A percentile compares a stretch with the other conserved stretches of the same genome.
phyloP scores from a whole-genome alignment of 768 basidiomycete species.

The Kwoniella dejecticola region DNA sequence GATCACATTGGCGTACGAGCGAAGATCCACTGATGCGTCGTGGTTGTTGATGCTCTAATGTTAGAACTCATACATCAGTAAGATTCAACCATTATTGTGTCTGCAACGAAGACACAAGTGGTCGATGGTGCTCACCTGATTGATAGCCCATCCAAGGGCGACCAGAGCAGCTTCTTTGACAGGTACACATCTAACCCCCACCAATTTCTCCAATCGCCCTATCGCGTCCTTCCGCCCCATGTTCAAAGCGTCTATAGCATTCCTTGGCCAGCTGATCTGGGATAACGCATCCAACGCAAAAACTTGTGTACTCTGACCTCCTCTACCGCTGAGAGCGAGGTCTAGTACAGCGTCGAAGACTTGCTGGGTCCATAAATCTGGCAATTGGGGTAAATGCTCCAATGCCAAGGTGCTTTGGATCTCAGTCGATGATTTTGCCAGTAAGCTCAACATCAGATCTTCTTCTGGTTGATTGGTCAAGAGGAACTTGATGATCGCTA shows the following conservation, averaged over 20 bases:
- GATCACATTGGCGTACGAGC: not conserved
- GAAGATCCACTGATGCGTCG: not conserved
- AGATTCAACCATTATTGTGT: not conserved
- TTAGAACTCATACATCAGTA: no score
- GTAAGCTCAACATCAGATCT: not conserved
- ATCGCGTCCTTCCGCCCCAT: not conserved
- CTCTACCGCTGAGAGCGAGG: conserved; percentile 11
- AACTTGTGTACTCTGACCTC: conserved; percentile 16
- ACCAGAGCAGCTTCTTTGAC: conserved; percentile 39
- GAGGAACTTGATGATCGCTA: not conserved
- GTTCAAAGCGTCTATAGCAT: not conserved
- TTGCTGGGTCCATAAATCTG: not conserved
- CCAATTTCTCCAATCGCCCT: not conserved
- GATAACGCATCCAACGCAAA: conserved; percentile 25
- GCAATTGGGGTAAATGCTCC: conserved; percentile 2
- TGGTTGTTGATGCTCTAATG: no score
- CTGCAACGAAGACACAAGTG: no score
- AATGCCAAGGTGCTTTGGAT: conserved; percentile 15
- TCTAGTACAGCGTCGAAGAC: conserved; percentile 19
- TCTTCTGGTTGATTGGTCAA: not conserved
- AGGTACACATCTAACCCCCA: conserved; percentile 23
- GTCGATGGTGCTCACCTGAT: conserved; percentile 5
- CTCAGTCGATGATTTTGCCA: conserved; percentile 12
- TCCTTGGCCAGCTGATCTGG: conserved; percentile 2
- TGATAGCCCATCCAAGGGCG: conserved; percentile 28